A percentile compares a stretch with the other conserved stretches of the same genome.
Evolutionary conservation across 2,329 filamentous ascomycete genomes (phyloP).

Genomic region (Clarireedia homoeocarpa): DNA sequence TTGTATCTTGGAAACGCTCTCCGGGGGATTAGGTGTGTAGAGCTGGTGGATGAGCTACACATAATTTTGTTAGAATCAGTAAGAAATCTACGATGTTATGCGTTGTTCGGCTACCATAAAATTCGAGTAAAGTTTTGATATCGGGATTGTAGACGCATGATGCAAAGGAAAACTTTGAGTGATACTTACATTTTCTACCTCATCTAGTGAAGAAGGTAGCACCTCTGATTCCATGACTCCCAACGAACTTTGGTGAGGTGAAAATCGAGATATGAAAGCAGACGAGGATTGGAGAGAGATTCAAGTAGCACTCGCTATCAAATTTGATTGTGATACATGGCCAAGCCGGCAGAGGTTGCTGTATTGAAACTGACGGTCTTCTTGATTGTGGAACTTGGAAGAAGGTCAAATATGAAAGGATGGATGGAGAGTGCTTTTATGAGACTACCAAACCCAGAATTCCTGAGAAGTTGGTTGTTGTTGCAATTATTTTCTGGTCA

Average conservation of each 20-base stretch:
- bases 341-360: background rate
- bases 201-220: conserved; percentile 25
- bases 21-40: conserved; percentile 38
- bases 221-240: conserved; percentile 12
- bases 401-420: background rate
- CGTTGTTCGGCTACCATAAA: too few species aligned
- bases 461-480: background rate
- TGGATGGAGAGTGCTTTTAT: background rate
- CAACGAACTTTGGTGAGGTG: background rate
- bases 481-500: background rate
- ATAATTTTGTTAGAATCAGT: background rate
- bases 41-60: conserved; percentile 40
- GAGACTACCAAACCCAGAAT: too few species aligned
- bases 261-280: background rate
- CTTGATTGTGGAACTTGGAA: background rate
- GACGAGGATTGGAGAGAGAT: background rate
- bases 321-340: background rate
- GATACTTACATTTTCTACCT: conserved; percentile 26
- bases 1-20: conserved; percentile 49
- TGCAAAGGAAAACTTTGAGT: background rate
- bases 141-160: too few species aligned
- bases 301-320: background rate
- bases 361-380: background rate
- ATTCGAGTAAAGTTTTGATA: too few species aligned
- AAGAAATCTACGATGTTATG: background rate